phyloP scores from a whole-genome alignment of 2,329 filamentous ascomycete species.

The Lecanicillium sp. region DNA sequence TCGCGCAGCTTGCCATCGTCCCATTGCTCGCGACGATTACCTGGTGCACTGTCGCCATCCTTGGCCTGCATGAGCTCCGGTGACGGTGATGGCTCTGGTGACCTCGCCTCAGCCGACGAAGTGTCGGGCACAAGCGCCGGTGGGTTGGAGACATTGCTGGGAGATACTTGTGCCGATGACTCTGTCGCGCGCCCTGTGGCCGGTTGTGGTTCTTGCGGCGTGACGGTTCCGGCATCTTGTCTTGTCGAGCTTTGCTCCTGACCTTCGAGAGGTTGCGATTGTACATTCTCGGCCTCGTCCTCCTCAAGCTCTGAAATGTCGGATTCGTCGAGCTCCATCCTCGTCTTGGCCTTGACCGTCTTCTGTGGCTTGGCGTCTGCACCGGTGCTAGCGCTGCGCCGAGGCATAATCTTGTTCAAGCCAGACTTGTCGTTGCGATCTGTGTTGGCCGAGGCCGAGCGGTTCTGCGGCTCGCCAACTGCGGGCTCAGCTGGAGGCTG shows the following conservation, averaged over 20 bases:
- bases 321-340: slow-evolving; percentile 63
- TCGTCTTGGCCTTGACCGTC: slow-evolving; percentile 40
- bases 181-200: slow-evolving; percentile 23
- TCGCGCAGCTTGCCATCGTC: slow-evolving; percentile 77
- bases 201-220: slow-evolving; percentile 8
- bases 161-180: slow-evolving; percentile 47
- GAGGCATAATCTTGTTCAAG: slow-evolving; percentile 34
- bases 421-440: slow-evolving; percentile 19
- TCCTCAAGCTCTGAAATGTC: slow-evolving; percentile 41
- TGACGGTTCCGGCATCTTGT: slow-evolving; percentile 19
- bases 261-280: slow-evolving; percentile 20
- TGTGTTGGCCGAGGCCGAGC: slow-evolving; percentile 18
- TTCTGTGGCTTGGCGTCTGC: slow-evolving; percentile 46
- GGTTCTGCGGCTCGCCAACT: slow-evolving; percentile 17
- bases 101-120: slow-evolving; percentile 60
- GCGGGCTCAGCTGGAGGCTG: slow-evolving; percentile 18
- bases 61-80: slow-evolving; percentile 47
- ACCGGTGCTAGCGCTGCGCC: slow-evolving; percentile 21
- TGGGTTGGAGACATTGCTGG: slow-evolving; percentile 37
- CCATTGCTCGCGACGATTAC: slow-evolving; percentile 48
- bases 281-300: slow-evolving; percentile 10
- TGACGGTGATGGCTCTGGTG: slow-evolving; percentile 57
- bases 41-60: slow-evolving; percentile 28
- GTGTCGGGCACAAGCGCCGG: slow-evolving; percentile 63
- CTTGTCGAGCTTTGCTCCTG: slow-evolving; percentile 7